Conservation (phyloP, 805 yeast species). For the Wickerhamiella kurtzmanii region DNA sequence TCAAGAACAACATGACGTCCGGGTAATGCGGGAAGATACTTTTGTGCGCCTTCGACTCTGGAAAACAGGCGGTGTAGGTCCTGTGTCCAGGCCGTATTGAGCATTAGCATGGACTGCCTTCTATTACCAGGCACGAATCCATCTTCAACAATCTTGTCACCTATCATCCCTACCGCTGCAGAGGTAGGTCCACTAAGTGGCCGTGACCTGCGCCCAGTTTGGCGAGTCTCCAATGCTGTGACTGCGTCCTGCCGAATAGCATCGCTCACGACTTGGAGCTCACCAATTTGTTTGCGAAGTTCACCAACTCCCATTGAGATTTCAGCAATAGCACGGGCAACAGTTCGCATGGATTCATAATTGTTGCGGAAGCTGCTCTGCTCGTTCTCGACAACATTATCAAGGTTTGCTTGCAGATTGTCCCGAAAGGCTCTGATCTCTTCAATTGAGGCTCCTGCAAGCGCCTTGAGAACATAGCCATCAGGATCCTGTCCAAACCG, state of each 20-base stretch:
- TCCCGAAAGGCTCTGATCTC: slow-evolving; percentile 14
- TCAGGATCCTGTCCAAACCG: not conserved
- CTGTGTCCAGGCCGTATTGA: slow-evolving; percentile 71
- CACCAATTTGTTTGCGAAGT: slow-evolving; percentile 46
- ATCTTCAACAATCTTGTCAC: not conserved
- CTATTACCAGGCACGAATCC: slow-evolving; percentile 28
- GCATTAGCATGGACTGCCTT: slow-evolving; percentile 53
- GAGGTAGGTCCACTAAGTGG: slow-evolving; percentile 3
- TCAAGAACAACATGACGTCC: slow-evolving; percentile 73
- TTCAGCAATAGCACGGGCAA: slow-evolving; percentile 39
- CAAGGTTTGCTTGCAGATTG: slow-evolving; percentile 12
- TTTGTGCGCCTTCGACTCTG: slow-evolving; percentile 86
- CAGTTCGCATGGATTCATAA: slow-evolving; percentile 23
- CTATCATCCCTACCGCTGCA: slow-evolving; percentile 9
- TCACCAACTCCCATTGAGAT: slow-evolving; percentile 52
- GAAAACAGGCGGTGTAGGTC: slow-evolving; percentile 57
- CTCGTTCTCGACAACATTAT: slow-evolving; percentile 15
- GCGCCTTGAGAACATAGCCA: slow-evolving; percentile 6
- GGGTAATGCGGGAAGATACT: slow-evolving; percentile 55
- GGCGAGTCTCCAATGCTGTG: slow-evolving; percentile 18
- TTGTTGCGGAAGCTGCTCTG: slow-evolving; percentile 21
- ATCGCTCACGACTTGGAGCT: slow-evolving; percentile 44
- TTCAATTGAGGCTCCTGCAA: slow-evolving; percentile 14
- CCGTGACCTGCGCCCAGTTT: slow-evolving; percentile 4
- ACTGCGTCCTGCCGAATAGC: slow-evolving; percentile 52